These are phyloP conservation scores for Curvularia sp. DNA, from an alignment of 2,329 filamentous ascomycete species.

Conservation along the genomic window DNA sequence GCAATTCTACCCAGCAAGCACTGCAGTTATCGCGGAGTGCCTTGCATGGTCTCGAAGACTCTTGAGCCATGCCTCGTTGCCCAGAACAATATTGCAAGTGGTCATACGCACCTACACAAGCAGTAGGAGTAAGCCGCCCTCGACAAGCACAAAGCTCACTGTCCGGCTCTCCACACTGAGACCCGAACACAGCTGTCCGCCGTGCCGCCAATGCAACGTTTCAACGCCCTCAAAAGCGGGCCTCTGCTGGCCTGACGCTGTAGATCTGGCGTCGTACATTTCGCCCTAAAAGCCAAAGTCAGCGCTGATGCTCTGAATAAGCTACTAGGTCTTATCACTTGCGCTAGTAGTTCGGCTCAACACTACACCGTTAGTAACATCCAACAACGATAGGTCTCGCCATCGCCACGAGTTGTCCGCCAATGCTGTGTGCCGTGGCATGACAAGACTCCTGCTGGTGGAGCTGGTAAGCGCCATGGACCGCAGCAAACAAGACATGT, in stretches of 20 bases:
- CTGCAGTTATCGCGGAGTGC: not conserved
- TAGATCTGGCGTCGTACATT: conserved; percentile 12
- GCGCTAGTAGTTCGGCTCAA: not conserved
- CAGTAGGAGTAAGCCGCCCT: not conserved
- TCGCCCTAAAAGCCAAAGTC: not conserved
- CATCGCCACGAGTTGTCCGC: not conserved
- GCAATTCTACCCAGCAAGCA: not conserved
- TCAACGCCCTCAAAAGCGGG: conserved; percentile 1
- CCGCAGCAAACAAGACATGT: not conserved
- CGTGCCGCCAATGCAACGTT: not conserved
- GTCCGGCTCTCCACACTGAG: conserved; percentile 4
- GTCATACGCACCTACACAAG: not conserved
- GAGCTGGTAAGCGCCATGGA: not conserved
- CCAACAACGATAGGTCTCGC: not conserved
- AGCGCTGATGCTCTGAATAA: not conserved
- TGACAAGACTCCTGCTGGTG: not conserved
- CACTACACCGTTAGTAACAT: not conserved
- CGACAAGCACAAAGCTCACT: not conserved
- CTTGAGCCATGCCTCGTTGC: not conserved
- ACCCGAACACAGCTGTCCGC: not conserved
- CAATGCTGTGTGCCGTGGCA: conserved; percentile 3
- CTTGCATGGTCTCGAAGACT: not conserved
- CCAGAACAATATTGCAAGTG: not conserved
- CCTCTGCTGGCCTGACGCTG: conserved; percentile 1
- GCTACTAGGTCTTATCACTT: not conserved